A percentile compares a stretch with the other conserved stretches of the same genome.
Evolutionary conservation across 805 yeast species (phyloP).

Genomic region (Helenozyma baotianmanensis): DNA sequence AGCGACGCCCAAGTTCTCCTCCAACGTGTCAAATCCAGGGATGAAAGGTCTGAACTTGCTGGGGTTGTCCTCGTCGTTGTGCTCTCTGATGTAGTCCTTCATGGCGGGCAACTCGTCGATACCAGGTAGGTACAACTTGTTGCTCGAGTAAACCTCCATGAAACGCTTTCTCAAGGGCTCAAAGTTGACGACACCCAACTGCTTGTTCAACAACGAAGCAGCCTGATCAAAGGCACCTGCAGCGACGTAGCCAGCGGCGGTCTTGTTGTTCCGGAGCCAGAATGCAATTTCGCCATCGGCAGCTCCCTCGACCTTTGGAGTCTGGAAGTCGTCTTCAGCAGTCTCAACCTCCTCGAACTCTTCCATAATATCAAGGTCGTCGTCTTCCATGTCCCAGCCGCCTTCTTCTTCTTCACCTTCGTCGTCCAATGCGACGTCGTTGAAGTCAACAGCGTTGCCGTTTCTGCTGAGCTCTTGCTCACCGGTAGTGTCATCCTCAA

Average conservation of each 20-base stretch:
- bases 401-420: constrained; percentile 56
- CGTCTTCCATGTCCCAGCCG: constrained; percentile 83
- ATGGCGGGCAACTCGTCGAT: constrained; percentile 71
- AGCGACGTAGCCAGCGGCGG: constrained; percentile 90
- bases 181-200: constrained; percentile 79
- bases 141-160: constrained; percentile 76
- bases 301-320: constrained; percentile 14
- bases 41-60: constrained; percentile 53
- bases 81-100: constrained; percentile 62
- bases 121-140: constrained; percentile 71
- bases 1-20: constrained; percentile 61
- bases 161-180: constrained; percentile 84
- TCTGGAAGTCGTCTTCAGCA: constrained; percentile 9
- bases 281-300: constrained; percentile 57
- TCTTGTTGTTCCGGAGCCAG: constrained; percentile 86
- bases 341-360: constrained; percentile 25
- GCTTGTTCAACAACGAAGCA: constrained; percentile 85
- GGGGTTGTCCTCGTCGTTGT: constrained; percentile 52
- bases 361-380: constrained; percentile 60
- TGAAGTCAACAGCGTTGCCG: constrained; percentile 13
- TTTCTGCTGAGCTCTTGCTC: neutral
- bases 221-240: constrained; percentile 97
- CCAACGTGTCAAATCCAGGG: constrained; percentile 69
- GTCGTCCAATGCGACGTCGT: constrained; percentile 12
- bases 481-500: constrained; percentile 36